These are phyloP conservation scores for Cladophialophora chaetospira DNA, from an alignment of 2,329 filamentous ascomycete species.

Conservation along the genomic window DNA sequence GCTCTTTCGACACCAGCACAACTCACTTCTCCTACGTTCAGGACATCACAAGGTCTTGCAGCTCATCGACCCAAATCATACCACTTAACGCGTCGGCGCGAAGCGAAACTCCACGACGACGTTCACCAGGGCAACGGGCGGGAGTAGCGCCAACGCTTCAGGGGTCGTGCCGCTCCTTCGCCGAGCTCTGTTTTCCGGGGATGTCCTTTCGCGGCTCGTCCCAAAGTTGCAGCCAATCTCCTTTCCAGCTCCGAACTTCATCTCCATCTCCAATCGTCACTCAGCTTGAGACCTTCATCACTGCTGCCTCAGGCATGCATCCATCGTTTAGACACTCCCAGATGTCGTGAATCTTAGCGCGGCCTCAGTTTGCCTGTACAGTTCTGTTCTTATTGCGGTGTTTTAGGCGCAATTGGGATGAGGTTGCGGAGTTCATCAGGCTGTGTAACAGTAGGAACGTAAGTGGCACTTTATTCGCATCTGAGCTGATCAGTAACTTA, in stretches of 20 bases:
- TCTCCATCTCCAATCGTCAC: not conserved
- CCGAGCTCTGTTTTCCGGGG: conserved; percentile 1
- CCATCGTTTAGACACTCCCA: no score
- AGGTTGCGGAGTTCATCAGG: not conserved
- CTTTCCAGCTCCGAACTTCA: not conserved
- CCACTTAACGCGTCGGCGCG: conserved; percentile 13
- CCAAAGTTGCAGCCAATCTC: no score
- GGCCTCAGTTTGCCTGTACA: not conserved
- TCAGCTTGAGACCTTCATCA: not conserved
- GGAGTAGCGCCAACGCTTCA: conserved; percentile 3
- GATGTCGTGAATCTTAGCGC: no score
- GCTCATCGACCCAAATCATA: not conserved
- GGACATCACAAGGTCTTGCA: no score
- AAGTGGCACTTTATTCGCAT: not conserved
- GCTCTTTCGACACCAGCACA: no score
- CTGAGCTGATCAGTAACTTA: not conserved
- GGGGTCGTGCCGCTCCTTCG: conserved; percentile 10
- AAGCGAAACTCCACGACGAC: not conserved
- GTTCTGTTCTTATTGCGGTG: not conserved
- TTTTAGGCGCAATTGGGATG: not conserved
- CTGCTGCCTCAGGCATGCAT: not conserved
- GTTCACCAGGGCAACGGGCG: not conserved
- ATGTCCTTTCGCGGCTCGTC: not conserved
- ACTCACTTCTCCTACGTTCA: no score
- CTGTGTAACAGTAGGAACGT: not conserved